phyloP scores from a whole-genome alignment of 2,329 filamentous ascomycete species.

The Penicillium freii region DNA sequence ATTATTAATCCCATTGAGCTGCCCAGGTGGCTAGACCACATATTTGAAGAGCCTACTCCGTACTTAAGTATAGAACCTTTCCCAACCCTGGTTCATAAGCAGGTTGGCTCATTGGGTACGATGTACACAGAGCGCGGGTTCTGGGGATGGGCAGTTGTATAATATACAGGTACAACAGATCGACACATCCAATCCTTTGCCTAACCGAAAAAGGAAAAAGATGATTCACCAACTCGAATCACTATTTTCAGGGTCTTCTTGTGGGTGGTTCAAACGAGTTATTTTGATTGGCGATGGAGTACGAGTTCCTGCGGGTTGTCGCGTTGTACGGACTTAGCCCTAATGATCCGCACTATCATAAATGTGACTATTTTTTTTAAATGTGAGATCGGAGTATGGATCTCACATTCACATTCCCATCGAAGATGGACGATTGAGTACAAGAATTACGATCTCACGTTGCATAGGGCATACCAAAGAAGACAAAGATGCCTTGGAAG shows the following conservation, averaged over 20 bases:
- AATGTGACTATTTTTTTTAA: neutral
- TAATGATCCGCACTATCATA: neutral
- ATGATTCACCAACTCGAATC: neutral
- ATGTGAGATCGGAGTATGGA: neutral
- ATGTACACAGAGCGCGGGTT: neutral
- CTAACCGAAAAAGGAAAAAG: neutral
- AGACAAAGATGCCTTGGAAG: slow-evolving; percentile 17
- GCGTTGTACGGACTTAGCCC: neutral
- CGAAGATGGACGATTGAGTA: neutral
- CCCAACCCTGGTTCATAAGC: neutral
- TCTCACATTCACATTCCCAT: neutral
- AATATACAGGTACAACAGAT: neutral
- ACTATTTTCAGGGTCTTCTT: neutral
- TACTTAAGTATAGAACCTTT: neutral
- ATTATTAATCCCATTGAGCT: neutral
- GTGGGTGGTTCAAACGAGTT: neutral
- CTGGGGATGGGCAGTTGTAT: neutral
- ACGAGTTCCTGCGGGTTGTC: neutral
- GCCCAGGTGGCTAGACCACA: no score
- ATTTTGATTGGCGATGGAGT: neutral
- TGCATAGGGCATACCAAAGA: slow-evolving; percentile 1
- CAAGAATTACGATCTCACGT: neutral
- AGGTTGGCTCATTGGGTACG: neutral
- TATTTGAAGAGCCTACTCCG: neutral
- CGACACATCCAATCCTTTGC: neutral